Base-by-base conservation (phyloP, 2,329 filamentous ascomycete genomes). In the Fusarium tanahbumbuense region DNA sequence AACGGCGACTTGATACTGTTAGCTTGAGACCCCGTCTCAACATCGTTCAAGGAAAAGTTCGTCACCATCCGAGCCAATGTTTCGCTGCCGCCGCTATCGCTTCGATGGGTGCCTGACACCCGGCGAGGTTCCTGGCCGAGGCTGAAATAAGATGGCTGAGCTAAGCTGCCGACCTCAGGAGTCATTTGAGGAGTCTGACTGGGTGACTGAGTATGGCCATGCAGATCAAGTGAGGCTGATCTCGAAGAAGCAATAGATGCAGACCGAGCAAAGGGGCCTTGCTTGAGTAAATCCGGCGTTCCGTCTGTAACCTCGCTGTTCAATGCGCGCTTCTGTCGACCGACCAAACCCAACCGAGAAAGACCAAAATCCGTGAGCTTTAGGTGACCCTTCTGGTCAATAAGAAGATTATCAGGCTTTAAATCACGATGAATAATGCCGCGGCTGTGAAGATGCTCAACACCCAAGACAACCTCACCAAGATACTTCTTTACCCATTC, bases 401-500 rank as follows among this genome's bases (percentile, higher is more conserved):
- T 99, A 55, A 99, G 87, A 32, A 99, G 87, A 77, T 99, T 99
- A 78, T 99, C 96, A 2, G 96, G 96, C 81, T 99, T 99, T 65
- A 99, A 82, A 77, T 99, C 96, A 75, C 96, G 92, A 81, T 99
- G 97, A 46, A 99, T 95, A 77, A 99, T 98, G 64, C 95, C 93
- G 63, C 95, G 89, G 77, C 91, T 93, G 81, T 99, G 96, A 48
- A 99, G 85, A 83, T 99, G 94, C 78, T 99, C 94, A 40, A 99
- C 93, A 20, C 97, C 96, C n/a, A 98, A 86, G 54, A 99, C 91
- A 46, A 99, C 95, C 81, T 99, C 96, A 5, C 93, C 96, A 41
- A 98, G 87, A 77, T 99, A 99, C 78, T 97, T 98, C 83, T 97
- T 97, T 6, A 93, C 94, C 97, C 97, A 99, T 73, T 98, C 95